phyloP scores from a whole-genome alignment of 139 green algal genomes.

The Coelastrella sp. region DNA sequence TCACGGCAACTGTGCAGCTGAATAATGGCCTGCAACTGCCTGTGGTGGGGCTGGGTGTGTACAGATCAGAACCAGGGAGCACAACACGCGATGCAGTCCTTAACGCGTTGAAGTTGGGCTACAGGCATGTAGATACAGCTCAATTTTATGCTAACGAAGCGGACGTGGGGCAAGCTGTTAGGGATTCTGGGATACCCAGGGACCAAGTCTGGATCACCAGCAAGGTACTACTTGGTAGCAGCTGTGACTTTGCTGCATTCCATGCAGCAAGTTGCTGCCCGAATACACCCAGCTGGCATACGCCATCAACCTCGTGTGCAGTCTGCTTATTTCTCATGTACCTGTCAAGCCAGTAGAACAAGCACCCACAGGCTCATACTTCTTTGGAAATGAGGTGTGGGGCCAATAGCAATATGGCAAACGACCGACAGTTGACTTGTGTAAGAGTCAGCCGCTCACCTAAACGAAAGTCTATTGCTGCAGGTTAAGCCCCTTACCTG shows the following conservation, averaged over 20 bases:
- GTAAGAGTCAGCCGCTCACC: no score
- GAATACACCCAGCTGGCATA: background rate
- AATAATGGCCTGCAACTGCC: slow-evolving; percentile 50
- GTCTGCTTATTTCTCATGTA: no score
- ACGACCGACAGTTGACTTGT: no score
- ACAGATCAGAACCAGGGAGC: slow-evolving; percentile 41
- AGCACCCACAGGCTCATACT: no score
- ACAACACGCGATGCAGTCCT: slow-evolving; percentile 55
- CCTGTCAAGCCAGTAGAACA: no score
- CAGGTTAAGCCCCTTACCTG: background rate
- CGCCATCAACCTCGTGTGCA: no score
- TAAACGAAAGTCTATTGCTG: no score
- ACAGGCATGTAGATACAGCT: slow-evolving; percentile 68
- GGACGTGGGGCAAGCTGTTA: slow-evolving; percentile 53
- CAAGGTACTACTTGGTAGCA: slow-evolving; percentile 46
- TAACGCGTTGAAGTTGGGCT: slow-evolving; percentile 54
- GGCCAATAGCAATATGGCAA: no score
- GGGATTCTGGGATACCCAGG: slow-evolving; percentile 48
- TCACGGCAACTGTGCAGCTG: background rate
- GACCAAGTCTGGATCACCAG: slow-evolving; percentile 63
- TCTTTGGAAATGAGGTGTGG: no score
- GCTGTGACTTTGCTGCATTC: background rate
- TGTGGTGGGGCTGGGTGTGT: slow-evolving; percentile 60
- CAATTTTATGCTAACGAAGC: slow-evolving; percentile 62
- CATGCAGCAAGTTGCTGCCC: background rate